phyloP scores from a whole-genome alignment of 441 rosid genomes.

The Erodium trifolium region DNA sequence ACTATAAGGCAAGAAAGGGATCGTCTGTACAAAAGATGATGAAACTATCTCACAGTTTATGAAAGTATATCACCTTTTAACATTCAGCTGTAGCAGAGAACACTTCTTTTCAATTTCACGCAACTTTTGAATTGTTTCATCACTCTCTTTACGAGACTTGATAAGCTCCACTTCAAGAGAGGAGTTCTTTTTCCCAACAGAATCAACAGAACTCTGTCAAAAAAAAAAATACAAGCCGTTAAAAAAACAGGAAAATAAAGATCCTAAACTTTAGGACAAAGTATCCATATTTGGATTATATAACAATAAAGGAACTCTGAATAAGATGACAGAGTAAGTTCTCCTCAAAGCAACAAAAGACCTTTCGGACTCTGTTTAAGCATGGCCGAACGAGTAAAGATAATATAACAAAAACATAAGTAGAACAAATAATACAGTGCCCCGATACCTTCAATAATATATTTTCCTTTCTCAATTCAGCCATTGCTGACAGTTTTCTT shows the following conservation, averaged over 20 bases:
- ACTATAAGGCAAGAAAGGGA: background rate
- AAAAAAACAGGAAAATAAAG: constrained; percentile 6
- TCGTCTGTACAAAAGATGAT: background rate
- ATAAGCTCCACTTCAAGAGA: constrained; percentile 59
- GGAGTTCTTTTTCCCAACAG: constrained; percentile 60
- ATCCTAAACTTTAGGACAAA: background rate
- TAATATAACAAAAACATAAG: background rate
- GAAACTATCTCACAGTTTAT: background rate
- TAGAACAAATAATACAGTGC: constrained; percentile 4
- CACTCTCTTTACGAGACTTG: constrained; percentile 45
- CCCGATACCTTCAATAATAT: constrained; percentile 50
- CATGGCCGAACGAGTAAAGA: too few relatives aligned
- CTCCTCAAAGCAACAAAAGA: background rate
- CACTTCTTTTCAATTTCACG: constrained; percentile 62
- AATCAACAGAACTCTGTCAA: constrained; percentile 54
- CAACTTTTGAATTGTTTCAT: constrained; percentile 47
- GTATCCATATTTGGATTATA: background rate
- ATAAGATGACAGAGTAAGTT: background rate
- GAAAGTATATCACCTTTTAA: constrained; percentile 45
- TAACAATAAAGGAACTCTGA: background rate
- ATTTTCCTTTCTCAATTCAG: constrained; percentile 70
- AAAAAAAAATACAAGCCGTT: background rate
- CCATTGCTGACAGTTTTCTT: constrained; percentile 53
- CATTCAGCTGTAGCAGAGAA: constrained; percentile 59
- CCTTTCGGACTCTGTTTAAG: too few relatives aligned